These are phyloP conservation scores for Hyphodiscus hymeniophilus DNA, from an alignment of 495 filamentous ascomycete species.

Conservation along the genomic window DNA sequence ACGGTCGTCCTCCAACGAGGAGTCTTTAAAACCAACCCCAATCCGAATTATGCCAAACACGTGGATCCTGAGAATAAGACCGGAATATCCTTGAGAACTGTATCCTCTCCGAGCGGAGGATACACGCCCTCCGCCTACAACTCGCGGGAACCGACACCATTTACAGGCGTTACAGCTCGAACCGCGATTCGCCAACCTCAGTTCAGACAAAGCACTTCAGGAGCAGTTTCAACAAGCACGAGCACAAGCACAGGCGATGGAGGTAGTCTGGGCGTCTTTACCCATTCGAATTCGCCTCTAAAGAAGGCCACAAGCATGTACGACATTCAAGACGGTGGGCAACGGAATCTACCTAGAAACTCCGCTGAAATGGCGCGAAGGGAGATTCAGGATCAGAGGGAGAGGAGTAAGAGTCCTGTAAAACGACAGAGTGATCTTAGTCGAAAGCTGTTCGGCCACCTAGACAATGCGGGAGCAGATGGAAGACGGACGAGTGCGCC, in stretches of 20 bases:
- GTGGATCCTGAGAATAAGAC: conserved; percentile 57
- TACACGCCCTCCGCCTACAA: conserved; percentile 14
- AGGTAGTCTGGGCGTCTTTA: conserved; percentile 72
- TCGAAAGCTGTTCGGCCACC: background rate
- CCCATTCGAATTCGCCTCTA: conserved; percentile 72
- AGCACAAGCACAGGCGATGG: conserved; percentile 41
- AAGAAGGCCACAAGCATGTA: conserved; percentile 51
- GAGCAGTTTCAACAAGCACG: conserved; percentile 18
- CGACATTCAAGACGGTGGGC: conserved; percentile 27
- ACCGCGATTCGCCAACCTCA: conserved; percentile 47
- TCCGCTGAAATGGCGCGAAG: conserved; percentile 44
- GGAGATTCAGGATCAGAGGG: conserved; percentile 26
- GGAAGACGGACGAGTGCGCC: conserved; percentile 17
- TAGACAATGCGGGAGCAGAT: conserved; percentile 1
- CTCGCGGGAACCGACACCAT: conserved; percentile 17
- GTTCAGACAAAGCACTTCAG: conserved; percentile 32
- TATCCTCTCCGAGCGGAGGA: conserved; percentile 4
- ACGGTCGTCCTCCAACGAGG: conserved; percentile 69
- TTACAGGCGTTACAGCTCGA: conserved; percentile 21
- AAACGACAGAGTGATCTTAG: conserved; percentile 17
- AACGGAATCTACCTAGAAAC: conserved; percentile 35
- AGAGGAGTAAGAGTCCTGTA: conserved; percentile 19
- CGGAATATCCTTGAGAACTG: conserved; percentile 1
- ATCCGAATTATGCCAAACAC: conserved; percentile 76
- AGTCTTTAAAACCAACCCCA: conserved; percentile 70